Percentiles rank a stretch among this genome's conserved stretches.
These are phyloP conservation scores for Colletotrichum graminicola DNA, from an alignment of 2,329 filamentous ascomycete genomes.

Conservation along the genomic window DNA sequence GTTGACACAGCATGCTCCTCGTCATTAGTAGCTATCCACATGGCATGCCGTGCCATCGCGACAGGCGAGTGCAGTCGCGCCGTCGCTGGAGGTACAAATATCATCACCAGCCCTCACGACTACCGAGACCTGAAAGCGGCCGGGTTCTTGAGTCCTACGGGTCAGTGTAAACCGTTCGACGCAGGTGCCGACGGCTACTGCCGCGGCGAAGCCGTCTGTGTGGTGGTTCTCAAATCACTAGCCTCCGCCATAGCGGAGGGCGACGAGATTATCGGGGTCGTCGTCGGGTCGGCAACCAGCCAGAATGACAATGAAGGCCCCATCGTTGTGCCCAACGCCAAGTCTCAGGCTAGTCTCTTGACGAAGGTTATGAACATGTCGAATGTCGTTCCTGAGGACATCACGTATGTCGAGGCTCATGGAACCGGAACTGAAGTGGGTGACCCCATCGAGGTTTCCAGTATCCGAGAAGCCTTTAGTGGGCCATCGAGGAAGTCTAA, in stretches of 20 bases:
- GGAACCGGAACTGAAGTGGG: slow-evolving; percentile 62
- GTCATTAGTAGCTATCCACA: slow-evolving; percentile 48
- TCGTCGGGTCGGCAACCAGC: slow-evolving; percentile 54
- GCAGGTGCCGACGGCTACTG: slow-evolving; percentile 60
- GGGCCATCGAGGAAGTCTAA: slow-evolving; percentile 50
- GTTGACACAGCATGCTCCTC: slow-evolving; percentile 57
- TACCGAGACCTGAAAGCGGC: slow-evolving; percentile 46
- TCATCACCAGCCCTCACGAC: slow-evolving; percentile 46
- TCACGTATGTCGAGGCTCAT: slow-evolving; percentile 54
- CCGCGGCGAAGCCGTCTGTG: slow-evolving; percentile 60
- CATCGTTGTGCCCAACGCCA: slow-evolving; percentile 44
- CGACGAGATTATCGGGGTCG: slow-evolving; percentile 58
- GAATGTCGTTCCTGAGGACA: neutral
- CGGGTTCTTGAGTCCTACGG: slow-evolving; percentile 49
- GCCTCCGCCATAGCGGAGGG: slow-evolving; percentile 60
- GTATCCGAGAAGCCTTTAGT: slow-evolving; percentile 49
- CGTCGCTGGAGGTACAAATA: slow-evolving; percentile 55
- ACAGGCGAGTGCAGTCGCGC: slow-evolving; percentile 51
- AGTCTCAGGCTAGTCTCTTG: slow-evolving; percentile 53
- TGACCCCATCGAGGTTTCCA: slow-evolving; percentile 57
- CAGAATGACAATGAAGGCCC: slow-evolving; percentile 52
- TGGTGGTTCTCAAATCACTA: slow-evolving; percentile 61
- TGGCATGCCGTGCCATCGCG: slow-evolving; percentile 49
- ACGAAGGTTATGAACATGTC: slow-evolving; percentile 62
- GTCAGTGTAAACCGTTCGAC: slow-evolving; percentile 52